Conservation (phyloP, 108 stramenopile species). For the Nitzschia putrida region DNA sequence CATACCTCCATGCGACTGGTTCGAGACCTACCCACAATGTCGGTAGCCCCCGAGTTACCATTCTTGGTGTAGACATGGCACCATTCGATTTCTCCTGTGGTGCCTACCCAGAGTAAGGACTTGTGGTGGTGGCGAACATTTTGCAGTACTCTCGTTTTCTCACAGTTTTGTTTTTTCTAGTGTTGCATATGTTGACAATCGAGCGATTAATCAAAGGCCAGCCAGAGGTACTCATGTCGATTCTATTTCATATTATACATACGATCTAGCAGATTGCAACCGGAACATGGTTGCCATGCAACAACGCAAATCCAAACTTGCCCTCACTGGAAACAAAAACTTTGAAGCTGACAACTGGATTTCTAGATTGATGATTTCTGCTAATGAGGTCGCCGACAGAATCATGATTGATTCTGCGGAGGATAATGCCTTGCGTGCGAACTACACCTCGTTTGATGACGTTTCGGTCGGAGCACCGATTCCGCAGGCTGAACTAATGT, state of each 20-base stretch:
- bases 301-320: conserved; percentile 61
- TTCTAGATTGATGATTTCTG: conserved; percentile 32
- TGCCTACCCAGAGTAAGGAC: conserved; percentile 20
- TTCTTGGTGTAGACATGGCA: conserved; percentile 72
- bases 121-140: too few species aligned
- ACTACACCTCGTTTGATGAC: conserved; percentile 25
- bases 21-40: conserved; percentile 74
- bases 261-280: conserved; percentile 71
- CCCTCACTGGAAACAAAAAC: conserved; percentile 56
- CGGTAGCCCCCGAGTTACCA: conserved; percentile 66
- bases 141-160: too few species aligned
- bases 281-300: conserved; percentile 55
- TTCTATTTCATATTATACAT: conserved; percentile 78
- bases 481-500: conserved; percentile 54
- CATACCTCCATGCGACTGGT: conserved; percentile 65
- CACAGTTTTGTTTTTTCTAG: conserved; percentile 9
- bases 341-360: conserved; percentile 62
- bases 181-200: conserved; percentile 42
- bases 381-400: conserved; percentile 39
- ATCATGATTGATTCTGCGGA: conserved; percentile 59
- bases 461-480: conserved; percentile 17
- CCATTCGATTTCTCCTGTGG: conserved; percentile 48
- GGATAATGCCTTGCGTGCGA: conserved; percentile 47
- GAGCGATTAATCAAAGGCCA: conserved; percentile 23
- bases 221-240: conserved; percentile 70